Percentiles rank a stretch among this genome's conserved stretches.
These are phyloP conservation scores for Erigeron philadelphicus DNA, from an alignment of 140 eudicot species.

Conservation along the genomic window DNA sequence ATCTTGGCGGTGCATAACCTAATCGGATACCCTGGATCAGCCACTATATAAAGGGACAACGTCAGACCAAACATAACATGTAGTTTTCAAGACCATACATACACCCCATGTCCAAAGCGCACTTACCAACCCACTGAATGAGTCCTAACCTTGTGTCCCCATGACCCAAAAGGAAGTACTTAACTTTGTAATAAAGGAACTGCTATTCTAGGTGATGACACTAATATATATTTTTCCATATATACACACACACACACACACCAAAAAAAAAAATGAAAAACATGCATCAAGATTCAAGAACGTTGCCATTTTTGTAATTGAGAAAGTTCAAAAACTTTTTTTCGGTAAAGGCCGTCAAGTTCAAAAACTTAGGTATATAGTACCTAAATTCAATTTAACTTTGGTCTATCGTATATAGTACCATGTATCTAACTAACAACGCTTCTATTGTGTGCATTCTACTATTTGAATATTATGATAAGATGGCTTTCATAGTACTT, in stretches of 20 bases:
- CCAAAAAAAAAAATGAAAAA: background rate
- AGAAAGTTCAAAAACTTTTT: background rate
- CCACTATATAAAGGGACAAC: background rate
- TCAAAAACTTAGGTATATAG: no score
- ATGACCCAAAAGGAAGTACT: conserved; percentile 11
- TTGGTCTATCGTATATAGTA: no score
- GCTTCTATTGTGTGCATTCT: no score
- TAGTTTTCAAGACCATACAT: background rate
- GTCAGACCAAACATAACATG: conserved; percentile 7
- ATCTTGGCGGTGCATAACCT: background rate
- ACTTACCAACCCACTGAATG: conserved; percentile 7
- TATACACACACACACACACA: background rate
- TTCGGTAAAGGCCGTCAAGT: no score
- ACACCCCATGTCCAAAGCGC: background rate
- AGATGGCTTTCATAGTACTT: no score
- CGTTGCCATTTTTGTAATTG: no score
- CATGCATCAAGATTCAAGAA: background rate
- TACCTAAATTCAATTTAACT: no score
- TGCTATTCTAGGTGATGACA: no score
- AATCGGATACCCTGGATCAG: background rate
- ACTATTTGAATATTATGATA: no score
- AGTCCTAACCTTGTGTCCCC: background rate
- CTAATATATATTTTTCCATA: background rate
- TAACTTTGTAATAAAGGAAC: background rate
- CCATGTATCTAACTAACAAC: no score